These are phyloP conservation scores for Xanthoconium stramineum DNA, from an alignment of 768 basidiomycete genomes.

Conservation along the genomic window DNA sequence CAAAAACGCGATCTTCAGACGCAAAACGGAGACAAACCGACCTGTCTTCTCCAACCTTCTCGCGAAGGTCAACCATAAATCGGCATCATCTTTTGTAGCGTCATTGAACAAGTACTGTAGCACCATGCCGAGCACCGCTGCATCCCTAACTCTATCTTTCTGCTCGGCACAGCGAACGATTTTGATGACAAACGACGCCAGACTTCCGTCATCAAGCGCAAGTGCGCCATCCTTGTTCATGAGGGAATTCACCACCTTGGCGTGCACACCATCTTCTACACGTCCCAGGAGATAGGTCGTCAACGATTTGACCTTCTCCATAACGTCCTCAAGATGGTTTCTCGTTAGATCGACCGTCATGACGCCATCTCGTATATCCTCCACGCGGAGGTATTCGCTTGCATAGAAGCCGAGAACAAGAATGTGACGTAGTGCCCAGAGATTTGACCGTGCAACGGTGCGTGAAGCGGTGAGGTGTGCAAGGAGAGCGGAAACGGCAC, in stretches of 20 bases:
- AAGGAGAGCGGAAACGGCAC: constrained; percentile 56
- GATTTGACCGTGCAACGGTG: constrained; percentile 50
- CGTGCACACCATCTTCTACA: constrained; percentile 51
- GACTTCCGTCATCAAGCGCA: constrained; percentile 14
- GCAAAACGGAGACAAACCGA: constrained; percentile 30
- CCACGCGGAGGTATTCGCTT: constrained; percentile 56
- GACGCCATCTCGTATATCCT: constrained; percentile 44
- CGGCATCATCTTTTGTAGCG: constrained; percentile 61
- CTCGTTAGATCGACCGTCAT: constrained; percentile 32
- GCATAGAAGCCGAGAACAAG: constrained; percentile 61
- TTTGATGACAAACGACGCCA: constrained; percentile 31
- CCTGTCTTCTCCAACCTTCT: constrained; percentile 61
- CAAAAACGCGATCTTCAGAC: not conserved
- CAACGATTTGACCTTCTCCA: constrained; percentile 48
- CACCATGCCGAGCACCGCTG: constrained; percentile 58
- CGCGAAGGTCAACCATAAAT: constrained; percentile 73
- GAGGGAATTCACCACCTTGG: constrained; percentile 36
- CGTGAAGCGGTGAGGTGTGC: constrained; percentile 57
- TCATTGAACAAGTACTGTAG: constrained; percentile 59
- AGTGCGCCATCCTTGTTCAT: constrained; percentile 26
- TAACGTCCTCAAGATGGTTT: constrained; percentile 35
- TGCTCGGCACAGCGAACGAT: constrained; percentile 31
- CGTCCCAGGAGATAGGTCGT: constrained; percentile 58
- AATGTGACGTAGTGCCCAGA: constrained; percentile 71
- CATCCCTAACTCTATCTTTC: constrained; percentile 49